Evolutionary conservation across 116 monocot species (phyloP), one percentile per base, ranked within the genome.

Genomic region (Zostera marina): DNA sequence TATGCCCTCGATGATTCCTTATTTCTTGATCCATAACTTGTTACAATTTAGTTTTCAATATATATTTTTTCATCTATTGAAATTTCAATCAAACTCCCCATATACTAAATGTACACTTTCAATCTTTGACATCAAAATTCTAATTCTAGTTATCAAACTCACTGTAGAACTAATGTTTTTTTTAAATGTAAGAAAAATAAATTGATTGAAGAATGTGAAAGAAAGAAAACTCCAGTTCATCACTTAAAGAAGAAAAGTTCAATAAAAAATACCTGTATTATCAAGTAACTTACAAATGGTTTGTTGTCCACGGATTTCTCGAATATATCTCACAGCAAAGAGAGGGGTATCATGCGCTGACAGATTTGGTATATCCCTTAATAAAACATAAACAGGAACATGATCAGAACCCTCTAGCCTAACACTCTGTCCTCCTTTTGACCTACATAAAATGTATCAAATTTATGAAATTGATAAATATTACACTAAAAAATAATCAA

Each of bases 321-420:
- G 96, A 64, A 82, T 26, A 66, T 96, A 96, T 74, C 89, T 85
- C 42, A 74, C 76, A 70, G 96, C 73, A 52, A 80, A 65, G 26
- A 79, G 15, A 39, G 96, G 96, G 62, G 76, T 83, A 53, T 44
- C 76, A 51, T 96, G 96, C 41, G 71, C 12, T 21, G 73, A 70
- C 66, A 96, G 72, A 70, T 71, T 41, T 68, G 96, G 80, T 48
- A 89, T 51, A 68, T 71, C 72, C 59, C 42, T 68, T 25, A 96
- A 70, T 41, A 72, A 40, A 14, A 73, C 54, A 74, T 72, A 96
- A 57, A 96, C 85, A 59, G 96, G 89, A 52, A 77, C 58, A 72
- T 96, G 96, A 79, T 96, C 96, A 46, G 96, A 96, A 54, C 96
- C 96, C 71, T 96, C 89, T 48, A 96, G 59, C 68, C 85, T 96